Evolutionary conservation across 495 filamentous ascomycete species (phyloP).

Genomic region (Hypomontagnella submonticulosa): DNA sequence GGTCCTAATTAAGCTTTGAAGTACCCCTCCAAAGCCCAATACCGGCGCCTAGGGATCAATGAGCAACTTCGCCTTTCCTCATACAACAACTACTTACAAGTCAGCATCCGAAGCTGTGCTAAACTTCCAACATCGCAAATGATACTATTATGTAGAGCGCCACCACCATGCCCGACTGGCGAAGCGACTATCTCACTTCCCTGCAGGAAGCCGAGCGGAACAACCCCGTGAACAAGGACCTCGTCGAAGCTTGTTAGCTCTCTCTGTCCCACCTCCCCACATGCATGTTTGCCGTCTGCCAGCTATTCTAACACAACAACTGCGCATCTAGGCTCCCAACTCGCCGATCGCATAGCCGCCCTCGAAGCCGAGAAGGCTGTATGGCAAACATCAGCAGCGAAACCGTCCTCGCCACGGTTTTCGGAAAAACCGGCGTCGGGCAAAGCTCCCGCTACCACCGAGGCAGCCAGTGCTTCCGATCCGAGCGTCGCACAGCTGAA

Average conservation of each 20-base stretch:
- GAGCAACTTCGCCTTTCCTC: conserved; percentile 17
- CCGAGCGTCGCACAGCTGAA: conserved; percentile 60
- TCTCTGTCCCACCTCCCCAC: conserved; percentile 7
- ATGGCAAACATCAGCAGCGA: conserved; percentile 38
- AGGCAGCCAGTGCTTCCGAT: conserved; percentile 39
- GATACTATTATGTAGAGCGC: conserved; percentile 37
- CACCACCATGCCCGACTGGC: conserved; percentile 57
- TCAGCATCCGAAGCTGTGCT: conserved; percentile 12
- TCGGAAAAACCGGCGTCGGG: conserved; percentile 36
- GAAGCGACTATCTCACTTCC: conserved; percentile 56
- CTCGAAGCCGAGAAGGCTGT: conserved; percentile 64
- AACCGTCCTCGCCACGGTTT: conserved; percentile 2
- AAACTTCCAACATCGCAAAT: conserved; percentile 24
- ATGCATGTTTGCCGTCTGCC: background rate
- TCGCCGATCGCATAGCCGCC: conserved; percentile 72
- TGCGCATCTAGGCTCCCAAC: conserved; percentile 67
- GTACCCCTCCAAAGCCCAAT: conserved; percentile 23
- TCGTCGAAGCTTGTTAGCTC: conserved; percentile 58
- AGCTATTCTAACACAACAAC: conserved; percentile 28
- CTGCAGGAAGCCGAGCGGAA: conserved; percentile 56
- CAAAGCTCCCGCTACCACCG: conserved; percentile 45
- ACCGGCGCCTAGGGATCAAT: background rate
- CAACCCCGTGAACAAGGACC: conserved; percentile 56
- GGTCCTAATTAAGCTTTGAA: conserved; percentile 16
- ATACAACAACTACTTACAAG: background rate